Base-by-base conservation (phyloP, 192 early-diverging fungal genomes). In the Dissophora ornata region DNA sequence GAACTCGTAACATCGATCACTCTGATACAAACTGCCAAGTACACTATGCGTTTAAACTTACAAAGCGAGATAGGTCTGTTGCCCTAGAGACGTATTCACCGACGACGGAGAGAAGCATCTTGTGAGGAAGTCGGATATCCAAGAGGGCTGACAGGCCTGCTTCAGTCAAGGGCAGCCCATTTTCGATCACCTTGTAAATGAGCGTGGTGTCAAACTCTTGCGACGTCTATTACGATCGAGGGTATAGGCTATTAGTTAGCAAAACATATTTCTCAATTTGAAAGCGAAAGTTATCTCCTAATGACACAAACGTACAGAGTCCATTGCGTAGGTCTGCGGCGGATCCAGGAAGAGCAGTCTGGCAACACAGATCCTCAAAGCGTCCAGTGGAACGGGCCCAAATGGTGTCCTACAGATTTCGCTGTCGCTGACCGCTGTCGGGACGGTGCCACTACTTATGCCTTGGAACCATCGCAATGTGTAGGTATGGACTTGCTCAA, bases 341-440 rank as follows among this genome's bases (percentile, higher is more conserved):
- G 73, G 73, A 18, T 77, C 73, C 16, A 77, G 25, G 44, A 67
- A 77, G 6, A 77, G 36, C 0, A 77, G 26, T 9, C 73, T 49
- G 10, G 56, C 36, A 19, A 77, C 50, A 25, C 63, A 67, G 18
- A 67, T 51, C n/a, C 65, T 55, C 24, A 67, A 16, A 0, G 38
- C 64, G 16, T 77, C 65, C 29, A 62, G 26, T 4, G 73, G 36
- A 0, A 77, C 47, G 9, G 26, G 19, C 28, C 73, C 73, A 67
- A 77, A 77, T 16, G 73, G 73, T 19, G 65, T 77, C 46, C 24
- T 52, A 13, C 73, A 67, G 26, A 59, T 50, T 11, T 77, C 73
- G 18, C 63, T 52, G 41, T 67, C 64, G 7, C 22, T 45, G 29
- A 21, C 28, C 19, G 48, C 29, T 25, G 57, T 33, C 2, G 47